These are phyloP conservation scores for Phyllosticta ampelicida DNA, from an alignment of 2,329 filamentous ascomycete species.

Conservation along the genomic window DNA sequence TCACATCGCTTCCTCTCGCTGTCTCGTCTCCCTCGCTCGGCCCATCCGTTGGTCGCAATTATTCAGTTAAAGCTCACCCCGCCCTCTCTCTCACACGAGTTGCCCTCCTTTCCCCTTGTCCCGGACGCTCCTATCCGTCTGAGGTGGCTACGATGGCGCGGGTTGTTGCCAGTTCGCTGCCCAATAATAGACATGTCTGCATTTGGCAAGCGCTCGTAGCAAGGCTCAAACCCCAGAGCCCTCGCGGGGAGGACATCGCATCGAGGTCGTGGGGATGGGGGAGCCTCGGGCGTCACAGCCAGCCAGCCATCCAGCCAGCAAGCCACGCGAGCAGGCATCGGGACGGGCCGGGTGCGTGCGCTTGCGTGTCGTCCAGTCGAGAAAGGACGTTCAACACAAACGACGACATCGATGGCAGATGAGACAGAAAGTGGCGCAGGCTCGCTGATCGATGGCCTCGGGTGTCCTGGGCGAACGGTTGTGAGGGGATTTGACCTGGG, in stretches of 20 bases:
- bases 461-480: not conserved
- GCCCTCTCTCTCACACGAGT: not conserved
- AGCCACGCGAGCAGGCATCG: not conserved
- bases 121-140: not conserved
- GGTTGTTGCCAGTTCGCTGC: not conserved
- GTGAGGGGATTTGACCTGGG: not conserved
- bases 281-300: not conserved
- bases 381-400: not conserved
- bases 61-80: too few relatives aligned
- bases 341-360: slow-evolving; percentile 8
- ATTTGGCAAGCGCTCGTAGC: not conserved
- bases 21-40: too few relatives aligned
- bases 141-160: not conserved
- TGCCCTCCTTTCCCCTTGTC: not conserved
- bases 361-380: not conserved
- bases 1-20: too few relatives aligned
- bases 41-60: too few relatives aligned
- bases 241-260: not conserved
- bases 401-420: not conserved
- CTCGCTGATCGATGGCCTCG: not conserved
- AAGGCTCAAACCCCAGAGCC: not conserved
- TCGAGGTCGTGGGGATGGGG: not conserved
- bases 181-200: not conserved
- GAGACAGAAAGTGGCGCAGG: too few relatives aligned
- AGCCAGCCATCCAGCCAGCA: too few relatives aligned